Evolutionary conservation across 2,329 filamentous ascomycete species (phyloP).

Genomic region (Leptographium lundbergii): DNA sequence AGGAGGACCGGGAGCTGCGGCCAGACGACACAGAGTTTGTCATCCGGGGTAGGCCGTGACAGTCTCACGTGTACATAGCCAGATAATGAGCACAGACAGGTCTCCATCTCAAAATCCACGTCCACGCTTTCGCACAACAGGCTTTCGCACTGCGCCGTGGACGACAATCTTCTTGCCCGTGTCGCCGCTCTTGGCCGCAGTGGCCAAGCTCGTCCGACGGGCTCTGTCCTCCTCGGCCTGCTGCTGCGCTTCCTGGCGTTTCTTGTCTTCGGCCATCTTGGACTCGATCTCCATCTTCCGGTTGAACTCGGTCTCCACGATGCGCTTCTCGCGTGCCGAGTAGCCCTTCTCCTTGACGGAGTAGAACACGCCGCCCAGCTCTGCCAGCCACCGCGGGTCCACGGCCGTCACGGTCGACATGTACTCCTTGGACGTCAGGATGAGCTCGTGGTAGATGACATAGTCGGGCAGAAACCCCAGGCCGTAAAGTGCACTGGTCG

Average conservation of each 20-base stretch:
- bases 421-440: constrained; percentile 93
- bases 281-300: constrained; percentile 84
- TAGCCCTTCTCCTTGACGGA: constrained; percentile 97
- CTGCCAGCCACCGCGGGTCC: constrained; percentile 93
- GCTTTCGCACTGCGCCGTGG: constrained; percentile 50
- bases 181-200: constrained; percentile 17
- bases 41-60: constrained; percentile 26
- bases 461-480: constrained; percentile 91
- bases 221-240: constrained; percentile 34
- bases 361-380: constrained; percentile 94
- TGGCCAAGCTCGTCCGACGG: constrained; percentile 30
- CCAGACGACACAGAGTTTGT: constrained; percentile 57
- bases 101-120: constrained; percentile 37
- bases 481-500: constrained; percentile 85
- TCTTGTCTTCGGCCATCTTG: constrained; percentile 80
- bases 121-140: constrained; percentile 41
- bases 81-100: background rate
- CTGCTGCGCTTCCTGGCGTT: constrained; percentile 46
- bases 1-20: constrained; percentile 50
- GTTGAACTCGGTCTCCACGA: constrained; percentile 88
- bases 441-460: constrained; percentile 94
- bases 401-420: constrained; percentile 95
- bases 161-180: constrained; percentile 44
- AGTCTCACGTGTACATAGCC: background rate
- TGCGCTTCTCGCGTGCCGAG: constrained; percentile 69